Evolutionary conservation across 805 yeast species (phyloP).

Genomic region (Phaffomyces thermotolerans): DNA sequence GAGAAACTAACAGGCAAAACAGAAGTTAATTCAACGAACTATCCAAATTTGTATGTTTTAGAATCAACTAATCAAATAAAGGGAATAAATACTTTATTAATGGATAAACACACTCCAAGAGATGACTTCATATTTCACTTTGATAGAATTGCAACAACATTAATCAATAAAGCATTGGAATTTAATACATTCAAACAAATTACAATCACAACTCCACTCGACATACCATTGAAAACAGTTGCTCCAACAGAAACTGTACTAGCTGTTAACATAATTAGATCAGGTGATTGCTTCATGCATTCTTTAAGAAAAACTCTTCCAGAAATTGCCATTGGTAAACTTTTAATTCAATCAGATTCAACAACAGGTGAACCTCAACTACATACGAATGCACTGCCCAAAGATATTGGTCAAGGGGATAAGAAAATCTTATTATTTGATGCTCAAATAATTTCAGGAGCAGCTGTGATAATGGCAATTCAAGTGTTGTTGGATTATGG

Average conservation of each 20-base stretch:
- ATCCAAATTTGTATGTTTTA: slow-evolving; percentile 22
- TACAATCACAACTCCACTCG: slow-evolving; percentile 37
- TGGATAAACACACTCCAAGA: slow-evolving; percentile 46
- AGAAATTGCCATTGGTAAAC: slow-evolving; percentile 71
- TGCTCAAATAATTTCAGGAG: slow-evolving; percentile 86
- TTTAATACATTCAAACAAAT: slow-evolving; percentile 32
- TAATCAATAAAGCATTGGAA: slow-evolving; percentile 66
- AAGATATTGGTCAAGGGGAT: slow-evolving; percentile 17
- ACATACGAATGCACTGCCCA: slow-evolving; percentile 73
- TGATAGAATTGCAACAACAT: slow-evolving; percentile 67
- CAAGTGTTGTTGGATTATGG: slow-evolving; percentile 82
- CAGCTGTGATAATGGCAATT: slow-evolving; percentile 91
- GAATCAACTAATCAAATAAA: slow-evolving; percentile 53
- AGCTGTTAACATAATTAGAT: slow-evolving; percentile 76
- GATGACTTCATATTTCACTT: slow-evolving; percentile 84
- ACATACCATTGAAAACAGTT: slow-evolving; percentile 22
- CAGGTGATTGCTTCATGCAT: slow-evolving; percentile 88
- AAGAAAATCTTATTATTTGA: slow-evolving; percentile 64
- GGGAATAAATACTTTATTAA: slow-evolving; percentile 65
- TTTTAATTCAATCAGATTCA: slow-evolving; percentile 82
- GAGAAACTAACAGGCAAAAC: slow-evolving; percentile 43
- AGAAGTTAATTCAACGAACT: slow-evolving; percentile 19
- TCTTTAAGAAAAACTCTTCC: slow-evolving; percentile 74
- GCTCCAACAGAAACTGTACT: slow-evolving; percentile 40
- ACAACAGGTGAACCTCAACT: slow-evolving; percentile 91